phyloP scores from a whole-genome alignment of 2,329 filamentous ascomycete species.

The Verticillium alfalfae region DNA sequence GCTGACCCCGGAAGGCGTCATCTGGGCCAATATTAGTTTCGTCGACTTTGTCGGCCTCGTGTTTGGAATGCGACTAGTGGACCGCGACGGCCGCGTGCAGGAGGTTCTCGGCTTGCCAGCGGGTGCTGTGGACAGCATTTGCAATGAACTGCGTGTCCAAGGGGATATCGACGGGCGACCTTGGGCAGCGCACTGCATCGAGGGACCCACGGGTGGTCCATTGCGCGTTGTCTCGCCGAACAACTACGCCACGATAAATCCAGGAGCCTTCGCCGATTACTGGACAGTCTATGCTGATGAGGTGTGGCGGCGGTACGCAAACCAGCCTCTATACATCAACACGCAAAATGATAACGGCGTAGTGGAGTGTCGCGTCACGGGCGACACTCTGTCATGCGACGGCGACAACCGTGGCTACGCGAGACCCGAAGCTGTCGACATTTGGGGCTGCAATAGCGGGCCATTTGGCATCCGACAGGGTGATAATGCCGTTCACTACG shows the following conservation, averaged over 20 bases:
- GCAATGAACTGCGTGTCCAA: conserved; percentile 31
- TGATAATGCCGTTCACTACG: conserved; percentile 34
- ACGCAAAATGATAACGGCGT: conserved; percentile 32
- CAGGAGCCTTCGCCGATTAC: conserved; percentile 30
- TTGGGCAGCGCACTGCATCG: conserved; percentile 40
- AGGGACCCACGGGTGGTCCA: conserved; percentile 23
- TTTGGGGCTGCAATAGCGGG: conserved; percentile 46
- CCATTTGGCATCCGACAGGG: conserved; percentile 30
- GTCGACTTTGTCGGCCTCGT: conserved; percentile 46
- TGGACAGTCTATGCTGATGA: conserved; percentile 38
- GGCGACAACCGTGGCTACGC: conserved; percentile 35
- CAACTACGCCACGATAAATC: conserved; percentile 28
- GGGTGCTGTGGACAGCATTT: conserved; percentile 31
- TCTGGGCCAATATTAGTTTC: conserved; percentile 44
- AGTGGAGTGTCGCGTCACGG: conserved; percentile 30
- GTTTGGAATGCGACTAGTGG: conserved; percentile 41
- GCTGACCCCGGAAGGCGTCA: conserved; percentile 26
- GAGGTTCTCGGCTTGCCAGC: conserved; percentile 31
- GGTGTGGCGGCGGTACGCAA: conserved; percentile 38
- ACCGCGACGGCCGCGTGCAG: conserved; percentile 27
- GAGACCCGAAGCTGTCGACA: conserved; percentile 37
- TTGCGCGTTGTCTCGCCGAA: conserved; percentile 41
- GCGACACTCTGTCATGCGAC: conserved; percentile 28
- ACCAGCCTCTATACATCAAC: conserved; percentile 31
- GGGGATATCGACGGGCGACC: conserved; percentile 28